A percentile compares a stretch with the other conserved stretches of the same genome.
These are phyloP conservation scores for Symbiotaphrina buchneri DNA, from an alignment of 495 filamentous ascomycete genomes.

Conservation along the genomic window DNA sequence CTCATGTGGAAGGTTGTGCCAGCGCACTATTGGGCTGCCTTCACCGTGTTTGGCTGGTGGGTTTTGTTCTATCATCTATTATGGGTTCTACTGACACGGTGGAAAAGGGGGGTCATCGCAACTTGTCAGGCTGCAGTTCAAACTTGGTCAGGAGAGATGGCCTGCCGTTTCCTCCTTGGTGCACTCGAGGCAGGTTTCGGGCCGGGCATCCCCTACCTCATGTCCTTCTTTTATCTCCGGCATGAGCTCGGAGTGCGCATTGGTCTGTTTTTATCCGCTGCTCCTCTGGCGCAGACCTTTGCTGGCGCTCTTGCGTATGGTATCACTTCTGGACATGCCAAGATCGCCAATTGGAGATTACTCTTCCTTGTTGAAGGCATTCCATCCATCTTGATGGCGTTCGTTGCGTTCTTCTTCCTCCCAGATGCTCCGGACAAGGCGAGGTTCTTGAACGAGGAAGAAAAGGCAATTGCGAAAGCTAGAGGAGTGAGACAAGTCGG, in stretches of 20 bases:
- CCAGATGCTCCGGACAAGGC: constrained; percentile 29
- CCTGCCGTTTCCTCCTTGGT: constrained; percentile 27
- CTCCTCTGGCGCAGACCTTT: constrained; percentile 42
- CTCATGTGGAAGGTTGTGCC: constrained; percentile 33
- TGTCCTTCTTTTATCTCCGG: constrained; percentile 36
- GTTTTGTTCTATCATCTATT: no score
- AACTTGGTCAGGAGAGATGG: constrained; percentile 20
- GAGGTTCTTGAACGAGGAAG: constrained; percentile 21
- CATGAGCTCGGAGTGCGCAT: constrained; percentile 38
- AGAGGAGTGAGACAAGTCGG: constrained; percentile 22
- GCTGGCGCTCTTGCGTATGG: constrained; percentile 45
- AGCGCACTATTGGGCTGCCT: constrained; percentile 31
- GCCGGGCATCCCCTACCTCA: constrained; percentile 36
- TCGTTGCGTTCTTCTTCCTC: constrained; percentile 38
- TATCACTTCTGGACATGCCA: constrained; percentile 47
- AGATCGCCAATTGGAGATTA: constrained; percentile 12
- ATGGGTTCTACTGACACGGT: no score
- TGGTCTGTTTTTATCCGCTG: constrained; percentile 38
- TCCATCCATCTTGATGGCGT: constrained; percentile 31
- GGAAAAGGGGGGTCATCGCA: constrained; percentile 45
- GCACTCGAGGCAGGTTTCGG: constrained; percentile 39
- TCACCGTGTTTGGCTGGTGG: constrained; percentile 34
- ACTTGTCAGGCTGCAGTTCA: constrained; percentile 47
- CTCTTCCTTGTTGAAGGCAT: constrained; percentile 40
- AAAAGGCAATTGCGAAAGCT: constrained; percentile 24